These are phyloP conservation scores for Calocera cornea DNA, from an alignment of 768 basidiomycete species.

Conservation along the genomic window DNA sequence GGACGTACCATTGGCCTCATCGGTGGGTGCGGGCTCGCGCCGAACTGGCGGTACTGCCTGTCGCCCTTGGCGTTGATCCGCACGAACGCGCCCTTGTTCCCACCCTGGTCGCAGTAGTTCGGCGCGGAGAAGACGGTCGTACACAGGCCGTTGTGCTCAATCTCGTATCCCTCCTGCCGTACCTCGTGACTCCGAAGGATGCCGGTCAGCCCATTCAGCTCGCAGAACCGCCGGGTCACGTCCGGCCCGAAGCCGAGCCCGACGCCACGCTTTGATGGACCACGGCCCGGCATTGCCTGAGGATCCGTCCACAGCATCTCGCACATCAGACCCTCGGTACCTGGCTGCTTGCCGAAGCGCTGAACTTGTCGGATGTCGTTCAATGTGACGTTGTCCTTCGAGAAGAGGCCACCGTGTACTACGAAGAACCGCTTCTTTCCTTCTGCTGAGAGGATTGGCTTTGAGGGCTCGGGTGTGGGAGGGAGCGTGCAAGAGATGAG, in stretches of 20 bases:
- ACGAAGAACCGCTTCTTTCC: slow-evolving; percentile 84
- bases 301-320: slow-evolving; percentile 92
- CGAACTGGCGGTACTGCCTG: slow-evolving; percentile 55
- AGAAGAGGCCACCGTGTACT: slow-evolving; percentile 93
- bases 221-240: slow-evolving; percentile 81
- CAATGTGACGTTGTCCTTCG: slow-evolving; percentile 85
- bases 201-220: slow-evolving; percentile 70
- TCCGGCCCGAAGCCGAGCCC: slow-evolving; percentile 94
- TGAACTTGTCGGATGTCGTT: slow-evolving; percentile 84
- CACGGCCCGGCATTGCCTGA: slow-evolving; percentile 73
- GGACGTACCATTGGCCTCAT: slow-evolving; percentile 79
- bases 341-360: slow-evolving; percentile 80
- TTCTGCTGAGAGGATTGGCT: slow-evolving; percentile 64
- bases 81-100: slow-evolving; percentile 87
- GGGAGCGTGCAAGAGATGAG: slow-evolving; percentile 60
- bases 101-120: slow-evolving; percentile 84
- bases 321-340: slow-evolving; percentile 93
- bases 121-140: slow-evolving; percentile 93
- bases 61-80: slow-evolving; percentile 68
- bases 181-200: slow-evolving; percentile 96
- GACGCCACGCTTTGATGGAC: slow-evolving; percentile 94
- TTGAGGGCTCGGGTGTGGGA: slow-evolving; percentile 32
- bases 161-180: slow-evolving; percentile 83
- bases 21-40: slow-evolving; percentile 75
- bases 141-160: slow-evolving; percentile 90